phyloP scores from a whole-genome alignment of 148 eudicot species.

The Cornus kousa region DNA sequence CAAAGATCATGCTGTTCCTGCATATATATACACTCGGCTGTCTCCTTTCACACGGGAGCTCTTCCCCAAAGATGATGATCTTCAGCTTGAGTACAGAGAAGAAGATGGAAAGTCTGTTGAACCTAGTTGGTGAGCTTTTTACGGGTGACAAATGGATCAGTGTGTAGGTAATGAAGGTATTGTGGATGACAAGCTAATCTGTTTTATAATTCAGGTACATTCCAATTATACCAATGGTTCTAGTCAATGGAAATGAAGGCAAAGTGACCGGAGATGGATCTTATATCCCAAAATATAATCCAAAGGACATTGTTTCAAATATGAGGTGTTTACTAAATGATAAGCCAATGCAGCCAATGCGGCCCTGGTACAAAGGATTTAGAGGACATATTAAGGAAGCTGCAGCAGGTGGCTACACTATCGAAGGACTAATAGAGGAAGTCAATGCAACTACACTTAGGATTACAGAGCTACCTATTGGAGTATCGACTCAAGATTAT shows the following conservation, averaged over 20 bases:
- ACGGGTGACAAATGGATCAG: neutral
- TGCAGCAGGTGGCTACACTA: slow-evolving; percentile 57
- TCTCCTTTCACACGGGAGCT: slow-evolving; percentile 54
- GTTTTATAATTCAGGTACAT: slow-evolving; percentile 53
- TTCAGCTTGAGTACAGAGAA: slow-evolving; percentile 62
- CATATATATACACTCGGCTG: slow-evolving; percentile 76
- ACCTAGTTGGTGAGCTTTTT: slow-evolving; percentile 59
- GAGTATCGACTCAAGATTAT: slow-evolving; percentile 87
- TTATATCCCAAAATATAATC: slow-evolving; percentile 78
- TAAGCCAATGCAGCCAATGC: slow-evolving; percentile 69
- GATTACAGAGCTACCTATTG: slow-evolving; percentile 68
- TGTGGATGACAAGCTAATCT: neutral
- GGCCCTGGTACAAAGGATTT: slow-evolving; percentile 98
- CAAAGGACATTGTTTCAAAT: slow-evolving; percentile 74
- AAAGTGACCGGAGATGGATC: slow-evolving; percentile 35
- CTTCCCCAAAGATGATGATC: slow-evolving; percentile 83
- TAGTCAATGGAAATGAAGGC: no score
- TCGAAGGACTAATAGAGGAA: slow-evolving; percentile 66
- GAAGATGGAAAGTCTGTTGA: slow-evolving; percentile 89
- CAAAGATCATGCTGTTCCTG: slow-evolving; percentile 87
- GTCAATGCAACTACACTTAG: slow-evolving; percentile 43
- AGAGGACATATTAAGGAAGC: slow-evolving; percentile 65
- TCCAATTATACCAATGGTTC: no score
- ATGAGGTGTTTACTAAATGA: slow-evolving; percentile 56
- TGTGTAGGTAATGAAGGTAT: neutral